Base-by-base conservation (phyloP, 2,329 filamentous ascomycete genomes). In the Dothistroma pini region DNA sequence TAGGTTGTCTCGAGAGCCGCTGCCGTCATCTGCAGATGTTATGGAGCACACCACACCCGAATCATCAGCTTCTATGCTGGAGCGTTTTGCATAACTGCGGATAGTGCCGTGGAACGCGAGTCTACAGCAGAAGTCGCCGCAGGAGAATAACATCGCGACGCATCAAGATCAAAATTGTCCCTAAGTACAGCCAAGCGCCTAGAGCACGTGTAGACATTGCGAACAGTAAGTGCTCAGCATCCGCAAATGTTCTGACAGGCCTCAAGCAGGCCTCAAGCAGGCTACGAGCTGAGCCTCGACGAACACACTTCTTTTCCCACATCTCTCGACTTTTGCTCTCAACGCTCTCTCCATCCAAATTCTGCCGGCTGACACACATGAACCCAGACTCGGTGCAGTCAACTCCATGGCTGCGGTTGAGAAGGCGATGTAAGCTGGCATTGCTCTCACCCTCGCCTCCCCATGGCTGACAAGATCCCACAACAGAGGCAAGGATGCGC, bases 401-500 rank as follows among this genome's bases (percentile, higher is more conserved):
- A 25, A 52, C 25, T 56, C 44, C 19, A 55, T 55, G 47, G 58
- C 58, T 31, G 58, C 54, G 32, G 54, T 56, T 19, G 52, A 56
- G 54, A 60, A 60, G 31, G 51, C 51, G 19, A 53, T 29, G 51
- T 53, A 35, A 32, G 51, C n/a, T 11, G 21, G 48, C 21, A 11
- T n/a, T 31, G 10, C 19, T 19, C 29, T 25, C 29, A 12, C 35
- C 9, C 11, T 21, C 2, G 29, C 16, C 22, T 53, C 31, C 11
- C 9, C 14, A 35, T 16, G 51, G 16, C 51, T 21, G 11, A 34
- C 25, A 31, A 21, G 22, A 4, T 44, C 5, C 44, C 29, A 50
- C 19, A 48, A 10, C 47, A 71, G 59, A 61, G 72, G 72, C 72
- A 78, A 78, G 73, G 76, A 79, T 73, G 76, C 75, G 61, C 73